A percentile compares a stretch with the other conserved stretches of the same genome.
phyloP scores from a whole-genome alignment of 331 rosid genomes.

The Spiraea crenata region DNA sequence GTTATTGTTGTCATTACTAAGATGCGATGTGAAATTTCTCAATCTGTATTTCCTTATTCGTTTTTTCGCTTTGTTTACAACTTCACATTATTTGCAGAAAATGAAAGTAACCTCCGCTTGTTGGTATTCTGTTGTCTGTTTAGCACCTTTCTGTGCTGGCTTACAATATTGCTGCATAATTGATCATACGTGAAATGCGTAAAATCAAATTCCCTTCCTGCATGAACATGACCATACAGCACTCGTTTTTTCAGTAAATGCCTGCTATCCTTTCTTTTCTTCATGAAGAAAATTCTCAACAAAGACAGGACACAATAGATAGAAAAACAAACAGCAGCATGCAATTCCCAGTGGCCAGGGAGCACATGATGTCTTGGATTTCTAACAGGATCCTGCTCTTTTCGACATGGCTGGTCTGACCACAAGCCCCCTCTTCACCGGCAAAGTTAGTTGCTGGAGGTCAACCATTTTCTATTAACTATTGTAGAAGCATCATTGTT shows the following conservation, averaged over 20 bases:
- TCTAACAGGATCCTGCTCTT: slow-evolving; percentile 15
- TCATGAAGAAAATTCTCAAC: slow-evolving; percentile 6
- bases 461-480: background rate
- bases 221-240: background rate
- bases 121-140: background rate
- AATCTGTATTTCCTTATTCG: background rate
- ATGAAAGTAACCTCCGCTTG: background rate
- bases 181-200: too few species aligned
- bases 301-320: slow-evolving; percentile 7
- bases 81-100: background rate
- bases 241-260: background rate
- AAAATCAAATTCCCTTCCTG: background rate
- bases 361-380: slow-evolving; percentile 16
- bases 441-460: slow-evolving; percentile 20
- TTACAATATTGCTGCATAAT: too few species aligned
- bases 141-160: background rate
- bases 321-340: slow-evolving; percentile 17
- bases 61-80: too few species aligned
- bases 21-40: background rate
- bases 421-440: slow-evolving; percentile 12
- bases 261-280: background rate
- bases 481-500: slow-evolving; percentile 9
- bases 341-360: slow-evolving; percentile 4
- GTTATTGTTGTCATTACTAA: background rate
- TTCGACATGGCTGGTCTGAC: slow-evolving; percentile 9